A percentile compares a stretch with the other conserved stretches of the same genome.
These are phyloP conservation scores for Gleditsia sinensis DNA, from an alignment of 306 rosid species.

Conservation along the genomic window DNA sequence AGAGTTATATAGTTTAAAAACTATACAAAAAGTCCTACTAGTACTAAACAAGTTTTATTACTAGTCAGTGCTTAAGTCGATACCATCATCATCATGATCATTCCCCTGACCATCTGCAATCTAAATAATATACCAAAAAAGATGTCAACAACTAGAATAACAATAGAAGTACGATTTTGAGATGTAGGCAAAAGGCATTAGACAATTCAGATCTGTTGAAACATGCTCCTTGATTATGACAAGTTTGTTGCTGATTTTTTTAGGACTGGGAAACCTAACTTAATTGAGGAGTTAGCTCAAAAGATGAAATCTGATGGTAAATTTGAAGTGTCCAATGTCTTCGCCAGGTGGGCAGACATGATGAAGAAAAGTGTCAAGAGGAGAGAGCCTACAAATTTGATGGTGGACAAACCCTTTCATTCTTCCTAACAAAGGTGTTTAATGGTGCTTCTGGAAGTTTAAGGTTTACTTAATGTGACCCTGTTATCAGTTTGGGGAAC, in stretches of 20 bases:
- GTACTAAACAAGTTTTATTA: too few relatives aligned
- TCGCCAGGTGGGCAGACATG: constrained; percentile 79
- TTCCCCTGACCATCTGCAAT: too few relatives aligned
- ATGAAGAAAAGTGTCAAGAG: constrained; percentile 62
- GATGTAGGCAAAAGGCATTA: too few relatives aligned
- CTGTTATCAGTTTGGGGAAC: neutral
- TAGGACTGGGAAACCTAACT: constrained; percentile 67
- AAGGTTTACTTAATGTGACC: too few relatives aligned
- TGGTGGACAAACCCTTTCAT: neutral
- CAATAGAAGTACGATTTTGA: too few relatives aligned
- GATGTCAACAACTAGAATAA: too few relatives aligned
- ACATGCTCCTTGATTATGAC: constrained; percentile 81
- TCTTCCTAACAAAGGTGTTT: neutral
- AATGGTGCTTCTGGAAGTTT: neutral
- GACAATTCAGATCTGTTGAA: too few relatives aligned
- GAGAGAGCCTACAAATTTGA: constrained; percentile 40
- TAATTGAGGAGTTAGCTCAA: constrained; percentile 74
- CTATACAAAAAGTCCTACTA: too few relatives aligned
- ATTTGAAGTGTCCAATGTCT: constrained; percentile 72
- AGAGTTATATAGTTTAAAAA: too few relatives aligned
- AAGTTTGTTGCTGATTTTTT: constrained; percentile 83
- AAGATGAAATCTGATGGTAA: constrained; percentile 80
- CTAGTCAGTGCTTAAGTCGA: too few relatives aligned
- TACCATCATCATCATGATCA: too few relatives aligned
- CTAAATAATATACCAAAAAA: too few relatives aligned